Evolutionary conservation across 805 yeast species (phyloP).

Genomic region (Kuraishia capsulata): DNA sequence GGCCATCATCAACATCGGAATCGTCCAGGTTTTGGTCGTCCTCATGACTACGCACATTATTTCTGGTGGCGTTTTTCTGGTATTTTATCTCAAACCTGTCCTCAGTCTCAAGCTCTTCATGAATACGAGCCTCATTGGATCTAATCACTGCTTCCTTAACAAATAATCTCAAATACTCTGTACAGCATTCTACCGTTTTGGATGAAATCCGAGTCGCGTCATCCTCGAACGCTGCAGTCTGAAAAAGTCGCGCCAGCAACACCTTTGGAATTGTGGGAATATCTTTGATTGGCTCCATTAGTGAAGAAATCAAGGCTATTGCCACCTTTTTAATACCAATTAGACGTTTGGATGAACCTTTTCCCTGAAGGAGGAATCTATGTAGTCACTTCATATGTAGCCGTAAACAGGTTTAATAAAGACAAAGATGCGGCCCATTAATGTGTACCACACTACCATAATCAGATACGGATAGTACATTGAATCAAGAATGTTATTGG

Average conservation of each 20-base stretch:
- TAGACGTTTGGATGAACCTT: too few species aligned
- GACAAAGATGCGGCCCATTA: too few species aligned
- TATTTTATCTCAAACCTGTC: constrained; percentile 7
- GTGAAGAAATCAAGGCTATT: constrained; percentile 3
- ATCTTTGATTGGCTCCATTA: constrained; percentile 8
- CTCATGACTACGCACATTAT: constrained; percentile 10
- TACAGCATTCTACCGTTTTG: constrained; percentile 36
- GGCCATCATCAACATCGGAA: constrained; percentile 8
- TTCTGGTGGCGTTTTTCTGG: not conserved
- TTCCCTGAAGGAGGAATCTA: too few species aligned
- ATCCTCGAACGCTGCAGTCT: constrained; percentile 38
- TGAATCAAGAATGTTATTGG: too few species aligned
- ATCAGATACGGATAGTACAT: too few species aligned
- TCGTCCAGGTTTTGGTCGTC: constrained; percentile 24
- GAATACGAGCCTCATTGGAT: constrained; percentile 42
- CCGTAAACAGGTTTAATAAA: too few species aligned
- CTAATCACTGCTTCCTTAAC: constrained; percentile 50
- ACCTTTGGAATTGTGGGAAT: constrained; percentile 5
- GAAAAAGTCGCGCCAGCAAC: constrained; percentile 43
- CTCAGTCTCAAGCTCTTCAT: constrained; percentile 10
- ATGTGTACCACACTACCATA: too few species aligned
- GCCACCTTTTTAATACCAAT: constrained; percentile 8
- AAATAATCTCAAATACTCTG: constrained; percentile 48
- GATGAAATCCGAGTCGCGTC: constrained; percentile 36
- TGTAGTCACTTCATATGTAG: too few species aligned